Evolutionary conservation across 2,329 filamentous ascomycete genomes (phyloP).

Genomic region (Myriosclerotinia curreyana): DNA sequence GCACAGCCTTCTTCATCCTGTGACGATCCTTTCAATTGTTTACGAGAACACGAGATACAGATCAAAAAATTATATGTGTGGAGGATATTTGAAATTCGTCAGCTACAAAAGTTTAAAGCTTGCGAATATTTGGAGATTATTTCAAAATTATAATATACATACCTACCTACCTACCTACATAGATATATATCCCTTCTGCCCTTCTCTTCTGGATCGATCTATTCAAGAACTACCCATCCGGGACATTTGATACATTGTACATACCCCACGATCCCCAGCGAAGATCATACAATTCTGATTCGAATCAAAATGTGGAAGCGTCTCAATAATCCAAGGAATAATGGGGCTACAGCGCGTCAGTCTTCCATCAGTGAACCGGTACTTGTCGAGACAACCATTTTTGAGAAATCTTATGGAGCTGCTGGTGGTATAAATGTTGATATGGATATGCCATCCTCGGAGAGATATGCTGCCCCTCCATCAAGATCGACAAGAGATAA

Average conservation of each 20-base stretch:
- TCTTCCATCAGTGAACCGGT: conserved; percentile 46
- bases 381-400: conserved; percentile 45
- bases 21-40: conserved; percentile 18
- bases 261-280: conserved; percentile 22
- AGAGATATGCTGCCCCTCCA: conserved; percentile 29
- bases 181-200: no score
- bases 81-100: conserved; percentile 1
- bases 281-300: conserved; percentile 29
- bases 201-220: neutral
- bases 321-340: conserved; percentile 39
- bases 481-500: conserved; percentile 33
- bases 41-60: conserved; percentile 23
- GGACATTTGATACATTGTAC: neutral
- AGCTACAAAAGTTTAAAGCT: conserved; percentile 12
- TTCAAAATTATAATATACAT: neutral
- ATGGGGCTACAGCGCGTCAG: conserved; percentile 41
- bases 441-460: conserved; percentile 29
- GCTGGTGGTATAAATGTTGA: conserved; percentile 38
- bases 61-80: neutral
- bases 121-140: neutral
- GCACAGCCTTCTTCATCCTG: conserved; percentile 20
- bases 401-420: conserved; percentile 44
- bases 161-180: no score
- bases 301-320: conserved; percentile 53
- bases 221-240: neutral